Percentiles rank a stretch among this genome's conserved stretches.
phyloP scores from a whole-genome alignment of 768 basidiomycete genomes.

The Mycena indigotica region DNA sequence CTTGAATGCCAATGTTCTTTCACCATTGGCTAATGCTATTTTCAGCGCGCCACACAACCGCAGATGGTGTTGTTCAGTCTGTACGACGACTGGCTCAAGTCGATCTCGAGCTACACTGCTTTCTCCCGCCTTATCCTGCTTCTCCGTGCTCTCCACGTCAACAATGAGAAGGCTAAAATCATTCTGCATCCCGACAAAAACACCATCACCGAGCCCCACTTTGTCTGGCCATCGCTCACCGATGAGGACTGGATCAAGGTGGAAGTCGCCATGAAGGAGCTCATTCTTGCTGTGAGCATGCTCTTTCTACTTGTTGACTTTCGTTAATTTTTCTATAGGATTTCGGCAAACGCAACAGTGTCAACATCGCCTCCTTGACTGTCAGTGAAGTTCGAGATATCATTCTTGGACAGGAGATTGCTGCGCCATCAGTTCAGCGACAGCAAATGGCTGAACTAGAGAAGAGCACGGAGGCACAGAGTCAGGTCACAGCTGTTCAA shows the following conservation, averaged over 20 bases:
- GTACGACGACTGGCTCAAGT: constrained; percentile 99
- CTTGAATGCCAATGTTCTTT: not conserved
- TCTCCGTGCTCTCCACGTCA: constrained; percentile 95
- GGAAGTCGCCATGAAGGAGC: constrained; percentile 97
- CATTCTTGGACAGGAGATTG: constrained; percentile 98
- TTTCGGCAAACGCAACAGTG: constrained; percentile 98
- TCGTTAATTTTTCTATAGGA: constrained; percentile 52
- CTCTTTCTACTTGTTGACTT: too few relatives aligned
- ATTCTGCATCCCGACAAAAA: constrained; percentile 96
- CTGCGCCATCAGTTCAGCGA: constrained; percentile 90
- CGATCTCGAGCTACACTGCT: constrained; percentile 97
- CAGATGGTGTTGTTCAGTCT: constrained; percentile 99
- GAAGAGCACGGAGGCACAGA: constrained; percentile 92
- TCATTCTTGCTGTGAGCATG: constrained; percentile 77
- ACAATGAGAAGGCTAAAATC: constrained; percentile 99
- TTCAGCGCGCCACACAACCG: constrained; percentile 94
- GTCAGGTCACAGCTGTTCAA: constrained; percentile 94
- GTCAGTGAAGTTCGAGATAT: constrained; percentile 97
- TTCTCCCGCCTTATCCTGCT: constrained; percentile 98
- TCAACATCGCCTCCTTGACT: constrained; percentile 97
- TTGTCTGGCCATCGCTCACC: constrained; percentile 91
- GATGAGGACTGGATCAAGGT: constrained; percentile 99
- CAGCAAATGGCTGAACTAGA: constrained; percentile 99
- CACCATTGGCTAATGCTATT: constrained; percentile 15
- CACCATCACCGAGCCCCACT: constrained; percentile 96